Conservation (phyloP, 1,284 basidiomycete genomes). For the Cryptococcus sp. region DNA sequence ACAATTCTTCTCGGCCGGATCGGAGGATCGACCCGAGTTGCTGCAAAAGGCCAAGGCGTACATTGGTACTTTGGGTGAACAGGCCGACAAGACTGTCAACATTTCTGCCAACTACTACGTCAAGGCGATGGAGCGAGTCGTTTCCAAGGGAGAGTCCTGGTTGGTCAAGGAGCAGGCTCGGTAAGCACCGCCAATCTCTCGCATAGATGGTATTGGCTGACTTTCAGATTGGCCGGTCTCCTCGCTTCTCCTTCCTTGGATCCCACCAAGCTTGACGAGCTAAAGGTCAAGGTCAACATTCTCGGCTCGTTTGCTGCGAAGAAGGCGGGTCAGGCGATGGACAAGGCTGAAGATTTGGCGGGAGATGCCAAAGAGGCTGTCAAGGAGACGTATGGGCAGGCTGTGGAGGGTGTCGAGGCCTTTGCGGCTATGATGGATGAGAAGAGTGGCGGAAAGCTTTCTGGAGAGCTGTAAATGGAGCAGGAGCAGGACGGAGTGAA, state of each 20-base stretch:
- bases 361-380: slow-evolving; percentile 2
- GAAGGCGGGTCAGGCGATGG: slow-evolving; percentile 44
- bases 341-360: slow-evolving; percentile 7
- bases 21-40: slow-evolving; percentile 55
- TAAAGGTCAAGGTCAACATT: slow-evolving; percentile 86
- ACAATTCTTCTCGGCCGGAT: slow-evolving; percentile 58
- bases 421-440: slow-evolving; percentile 25
- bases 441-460: slow-evolving; percentile 19
- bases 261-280: slow-evolving; percentile 79
- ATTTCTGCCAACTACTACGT: slow-evolving; percentile 72
- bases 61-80: slow-evolving; percentile 28
- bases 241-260: slow-evolving; percentile 52
- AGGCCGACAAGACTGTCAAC: slow-evolving; percentile 36
- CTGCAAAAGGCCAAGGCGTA: slow-evolving; percentile 54
- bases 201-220: neutral
- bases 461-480: slow-evolving; percentile 24
- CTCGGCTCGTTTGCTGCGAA: slow-evolving; percentile 64
- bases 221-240: slow-evolving; percentile 39
- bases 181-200: slow-evolving; percentile 49
- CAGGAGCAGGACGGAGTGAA: too few species aligned
- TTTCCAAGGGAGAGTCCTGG: slow-evolving; percentile 67
- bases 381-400: slow-evolving; percentile 16
- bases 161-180: slow-evolving; percentile 79
- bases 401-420: slow-evolving; percentile 17
- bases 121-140: slow-evolving; percentile 84